Percentiles rank a stretch among this genome's conserved stretches.
phyloP scores from a whole-genome alignment of 2,329 filamentous ascomycete genomes.

The Exophiala sp. region DNA sequence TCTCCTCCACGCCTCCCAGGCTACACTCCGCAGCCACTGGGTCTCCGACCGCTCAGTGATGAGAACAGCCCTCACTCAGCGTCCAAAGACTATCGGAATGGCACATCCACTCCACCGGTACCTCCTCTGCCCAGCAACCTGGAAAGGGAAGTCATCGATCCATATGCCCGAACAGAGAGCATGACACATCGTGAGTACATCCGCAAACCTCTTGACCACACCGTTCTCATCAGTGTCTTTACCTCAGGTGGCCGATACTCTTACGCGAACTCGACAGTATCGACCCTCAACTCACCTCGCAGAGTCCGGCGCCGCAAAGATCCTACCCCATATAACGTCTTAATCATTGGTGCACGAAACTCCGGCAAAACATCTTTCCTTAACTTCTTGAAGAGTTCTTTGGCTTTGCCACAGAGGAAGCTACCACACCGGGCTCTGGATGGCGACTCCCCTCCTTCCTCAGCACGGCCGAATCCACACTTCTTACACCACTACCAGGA shows the following conservation, averaged over 20 bases:
- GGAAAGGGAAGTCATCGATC: slow-evolving; percentile 49
- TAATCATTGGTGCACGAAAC: slow-evolving; percentile 82
- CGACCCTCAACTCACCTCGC: slow-evolving; percentile 87
- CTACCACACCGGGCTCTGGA: slow-evolving; percentile 59
- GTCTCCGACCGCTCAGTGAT: slow-evolving; percentile 26
- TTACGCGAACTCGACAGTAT: slow-evolving; percentile 88
- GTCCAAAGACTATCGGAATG: slow-evolving; percentile 17
- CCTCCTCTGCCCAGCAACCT: slow-evolving; percentile 22
- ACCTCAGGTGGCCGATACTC: slow-evolving; percentile 70
- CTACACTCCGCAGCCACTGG: slow-evolving; percentile 24
- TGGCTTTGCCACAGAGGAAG: slow-evolving; percentile 80
- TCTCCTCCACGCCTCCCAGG: slow-evolving; percentile 24
- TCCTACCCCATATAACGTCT: slow-evolving; percentile 93
- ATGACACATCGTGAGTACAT: slow-evolving; percentile 73
- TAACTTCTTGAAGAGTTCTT: slow-evolving; percentile 84
- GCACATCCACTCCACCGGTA: slow-evolving; percentile 20
- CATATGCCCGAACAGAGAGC: slow-evolving; percentile 81
- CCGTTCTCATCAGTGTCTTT: slow-evolving; percentile 4
- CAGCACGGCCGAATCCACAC: slow-evolving; percentile 57
- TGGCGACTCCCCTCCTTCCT: slow-evolving; percentile 48
- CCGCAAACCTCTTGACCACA: neutral
- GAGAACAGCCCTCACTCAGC: slow-evolving; percentile 22
- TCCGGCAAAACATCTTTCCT: slow-evolving; percentile 96
- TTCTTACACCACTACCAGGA: slow-evolving; percentile 90
- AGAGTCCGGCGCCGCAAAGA: slow-evolving; percentile 93